Percentiles rank a stretch among this genome's conserved stretches.
Conservation (phyloP, 2,329 filamentous ascomycete species). For the Fusarium odoratissimum region DNA sequence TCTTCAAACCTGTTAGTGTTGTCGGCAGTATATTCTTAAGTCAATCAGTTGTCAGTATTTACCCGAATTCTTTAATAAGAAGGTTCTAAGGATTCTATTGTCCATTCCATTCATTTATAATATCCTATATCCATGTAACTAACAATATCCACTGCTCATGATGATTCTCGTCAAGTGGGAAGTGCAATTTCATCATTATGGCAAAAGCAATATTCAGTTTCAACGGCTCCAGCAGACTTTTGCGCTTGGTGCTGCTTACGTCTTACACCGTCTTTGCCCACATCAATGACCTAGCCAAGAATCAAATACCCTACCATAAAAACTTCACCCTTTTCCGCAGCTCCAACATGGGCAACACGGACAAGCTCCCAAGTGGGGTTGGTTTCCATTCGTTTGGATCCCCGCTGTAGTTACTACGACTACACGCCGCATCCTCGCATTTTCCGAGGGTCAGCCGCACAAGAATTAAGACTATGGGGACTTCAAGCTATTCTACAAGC, state of each 20-base stretch:
- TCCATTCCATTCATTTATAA: not conserved
- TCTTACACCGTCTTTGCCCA: not conserved
- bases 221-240: not conserved
- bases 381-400: no score
- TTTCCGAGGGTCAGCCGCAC: not conserved
- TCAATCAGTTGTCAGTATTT: not conserved
- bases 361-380: not conserved
- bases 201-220: not conserved
- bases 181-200: not conserved
- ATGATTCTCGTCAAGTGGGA: not conserved
- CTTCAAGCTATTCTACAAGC: not conserved
- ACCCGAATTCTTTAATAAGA: not conserved
- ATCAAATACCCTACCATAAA: not conserved
- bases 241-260: not conserved
- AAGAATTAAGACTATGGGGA: not conserved
- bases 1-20: not conserved
- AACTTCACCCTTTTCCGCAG: not conserved
- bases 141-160: not conserved
- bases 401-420: not conserved
- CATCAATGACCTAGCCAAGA: not conserved
- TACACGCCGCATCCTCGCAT: not conserved
- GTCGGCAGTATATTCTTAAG: not conserved
- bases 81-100: not conserved
- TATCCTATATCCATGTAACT: not conserved
- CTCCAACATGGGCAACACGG: not conserved